These are phyloP conservation scores for Aspergillus sp. DNA, from an alignment of 2,329 filamentous ascomycete species.

Conservation along the genomic window DNA sequence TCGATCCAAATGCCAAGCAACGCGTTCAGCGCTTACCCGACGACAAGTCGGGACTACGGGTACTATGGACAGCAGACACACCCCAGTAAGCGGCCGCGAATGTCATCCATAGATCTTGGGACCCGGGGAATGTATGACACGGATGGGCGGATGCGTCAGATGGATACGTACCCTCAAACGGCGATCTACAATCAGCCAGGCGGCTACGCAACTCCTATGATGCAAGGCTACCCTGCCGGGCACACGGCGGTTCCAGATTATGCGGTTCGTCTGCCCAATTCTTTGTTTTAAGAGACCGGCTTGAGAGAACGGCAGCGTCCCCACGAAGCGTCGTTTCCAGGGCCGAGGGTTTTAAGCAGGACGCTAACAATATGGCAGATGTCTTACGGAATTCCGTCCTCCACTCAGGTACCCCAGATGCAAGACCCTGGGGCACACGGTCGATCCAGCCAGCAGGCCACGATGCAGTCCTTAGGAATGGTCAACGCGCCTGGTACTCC, in stretches of 20 bases:
- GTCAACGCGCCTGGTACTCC: constrained; percentile 42
- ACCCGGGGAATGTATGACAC: constrained; percentile 38
- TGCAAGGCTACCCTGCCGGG: constrained; percentile 38
- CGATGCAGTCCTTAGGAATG: constrained; percentile 39
- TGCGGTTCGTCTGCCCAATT: constrained; percentile 32
- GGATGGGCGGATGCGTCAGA: constrained; percentile 39
- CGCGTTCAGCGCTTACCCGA: constrained; percentile 36
- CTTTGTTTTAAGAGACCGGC: constrained; percentile 3
- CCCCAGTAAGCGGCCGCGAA: constrained; percentile 43
- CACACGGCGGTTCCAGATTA: constrained; percentile 41
- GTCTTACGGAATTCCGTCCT: constrained; percentile 37
- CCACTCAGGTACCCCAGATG: constrained; percentile 37
- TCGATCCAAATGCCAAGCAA: constrained; percentile 37
- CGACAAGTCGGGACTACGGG: constrained; percentile 35
- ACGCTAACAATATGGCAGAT: constrained; percentile 30
- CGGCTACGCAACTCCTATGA: constrained; percentile 37
- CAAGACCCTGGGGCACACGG: constrained; percentile 36
- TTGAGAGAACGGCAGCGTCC: constrained; percentile 20
- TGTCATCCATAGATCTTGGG: constrained; percentile 40
- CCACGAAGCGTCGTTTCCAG: constrained; percentile 2
- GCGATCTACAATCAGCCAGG: constrained; percentile 35
- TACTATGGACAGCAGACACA: constrained; percentile 32
- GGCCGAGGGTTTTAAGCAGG: not conserved
- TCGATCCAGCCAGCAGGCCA: constrained; percentile 38
- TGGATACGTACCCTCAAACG: constrained; percentile 41